Evolutionary conservation across 2,329 filamentous ascomycete genomes (phyloP).

Genomic region (Venturia pyrina): DNA sequence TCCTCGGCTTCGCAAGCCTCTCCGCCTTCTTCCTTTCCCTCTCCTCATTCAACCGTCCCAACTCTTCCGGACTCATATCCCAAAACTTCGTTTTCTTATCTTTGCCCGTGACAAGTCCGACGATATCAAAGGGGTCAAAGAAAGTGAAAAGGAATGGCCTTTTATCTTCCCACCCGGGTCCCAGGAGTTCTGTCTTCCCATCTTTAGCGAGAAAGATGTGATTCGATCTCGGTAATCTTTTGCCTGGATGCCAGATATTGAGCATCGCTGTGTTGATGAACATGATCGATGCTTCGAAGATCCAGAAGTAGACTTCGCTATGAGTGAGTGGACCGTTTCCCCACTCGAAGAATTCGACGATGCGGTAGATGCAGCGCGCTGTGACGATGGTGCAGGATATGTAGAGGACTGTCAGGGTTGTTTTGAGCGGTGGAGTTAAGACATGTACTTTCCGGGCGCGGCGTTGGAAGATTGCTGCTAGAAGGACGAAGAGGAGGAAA

Average conservation of each 20-base stretch:
- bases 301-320: constrained; percentile 44
- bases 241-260: constrained; percentile 43
- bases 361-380: constrained; percentile 42
- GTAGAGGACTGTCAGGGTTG: constrained; percentile 38
- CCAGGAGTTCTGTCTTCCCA: constrained; percentile 41
- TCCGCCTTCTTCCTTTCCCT: constrained; percentile 13
- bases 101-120: constrained; percentile 22
- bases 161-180: constrained; percentile 40
- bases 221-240: constrained; percentile 38
- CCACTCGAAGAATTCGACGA: constrained; percentile 38
- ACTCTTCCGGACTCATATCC: constrained; percentile 26
- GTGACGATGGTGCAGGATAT: constrained; percentile 38
- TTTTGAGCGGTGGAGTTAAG: constrained; percentile 33
- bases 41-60: constrained; percentile 20
- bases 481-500: constrained; percentile 38
- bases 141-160: constrained; percentile 33
- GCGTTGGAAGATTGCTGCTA: constrained; percentile 37
- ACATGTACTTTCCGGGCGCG: constrained; percentile 31
- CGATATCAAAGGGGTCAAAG: constrained; percentile 28
- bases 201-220: constrained; percentile 42
- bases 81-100: constrained; percentile 28
- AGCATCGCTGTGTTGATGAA: constrained; percentile 40
- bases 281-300: constrained; percentile 45
- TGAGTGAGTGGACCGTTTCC: constrained; percentile 21
- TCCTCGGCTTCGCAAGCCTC: constrained; percentile 1